Percentiles rank a stretch among this genome's conserved stretches.
Conservation (phyloP, 148 eudicot genomes). For the Persicaria maculosa region DNA sequence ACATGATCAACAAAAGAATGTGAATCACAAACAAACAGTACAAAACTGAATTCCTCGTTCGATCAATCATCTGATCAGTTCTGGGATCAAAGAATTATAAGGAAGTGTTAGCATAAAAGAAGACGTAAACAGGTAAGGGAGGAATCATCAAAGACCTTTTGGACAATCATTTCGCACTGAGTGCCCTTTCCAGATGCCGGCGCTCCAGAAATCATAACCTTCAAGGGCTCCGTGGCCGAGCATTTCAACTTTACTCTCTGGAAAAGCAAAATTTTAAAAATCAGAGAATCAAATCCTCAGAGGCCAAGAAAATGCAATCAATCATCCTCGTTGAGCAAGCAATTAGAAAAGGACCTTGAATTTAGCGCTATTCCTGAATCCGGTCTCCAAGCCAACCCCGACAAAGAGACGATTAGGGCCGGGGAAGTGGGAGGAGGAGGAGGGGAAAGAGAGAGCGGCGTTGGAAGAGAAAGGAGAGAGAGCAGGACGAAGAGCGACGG, state of each 20-base stretch:
- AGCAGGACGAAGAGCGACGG: neutral
- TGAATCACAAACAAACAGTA: neutral
- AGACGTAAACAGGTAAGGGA: neutral
- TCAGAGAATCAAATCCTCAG: neutral
- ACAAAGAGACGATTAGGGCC: neutral
- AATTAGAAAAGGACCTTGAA: neutral
- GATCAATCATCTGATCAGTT: neutral
- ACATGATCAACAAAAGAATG: neutral
- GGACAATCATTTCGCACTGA: constrained; percentile 81
- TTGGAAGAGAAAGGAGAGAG: neutral
- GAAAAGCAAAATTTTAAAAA: constrained; percentile 1
- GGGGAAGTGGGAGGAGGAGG: neutral
- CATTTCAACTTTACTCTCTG: constrained; percentile 40
- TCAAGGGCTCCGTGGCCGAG: constrained; percentile 55
- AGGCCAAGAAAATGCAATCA: neutral
- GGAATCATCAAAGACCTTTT: constrained; percentile 41
- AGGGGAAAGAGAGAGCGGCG: neutral
- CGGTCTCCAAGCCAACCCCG: neutral
- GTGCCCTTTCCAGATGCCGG: constrained; percentile 99
- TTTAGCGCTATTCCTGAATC: neutral
- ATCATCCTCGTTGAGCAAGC: neutral
- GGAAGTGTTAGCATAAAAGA: too few species aligned
- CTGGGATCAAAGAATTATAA: too few species aligned
- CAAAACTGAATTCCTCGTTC: neutral
- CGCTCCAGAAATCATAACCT: constrained; percentile 97